These are phyloP conservation scores for Pholiota adiposa DNA, from an alignment of 1,284 basidiomycete genomes.

Conservation along the genomic window DNA sequence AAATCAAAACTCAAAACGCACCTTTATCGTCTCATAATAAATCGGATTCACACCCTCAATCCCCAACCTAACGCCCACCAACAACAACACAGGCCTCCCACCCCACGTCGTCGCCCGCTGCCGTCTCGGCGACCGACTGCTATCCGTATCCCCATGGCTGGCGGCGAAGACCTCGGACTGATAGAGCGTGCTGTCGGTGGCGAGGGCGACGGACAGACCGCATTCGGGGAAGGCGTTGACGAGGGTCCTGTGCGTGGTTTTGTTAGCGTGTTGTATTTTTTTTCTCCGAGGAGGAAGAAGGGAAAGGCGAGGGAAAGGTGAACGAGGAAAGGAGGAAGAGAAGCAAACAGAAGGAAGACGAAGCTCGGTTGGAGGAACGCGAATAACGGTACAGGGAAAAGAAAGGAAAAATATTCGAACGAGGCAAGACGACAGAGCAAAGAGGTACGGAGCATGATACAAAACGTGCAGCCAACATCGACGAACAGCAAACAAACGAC, in stretches of 20 bases:
- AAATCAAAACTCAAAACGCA: slow-evolving; percentile 34
- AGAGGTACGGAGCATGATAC: too few relatives aligned
- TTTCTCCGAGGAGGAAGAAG: too few relatives aligned
- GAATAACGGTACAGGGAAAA: too few relatives aligned
- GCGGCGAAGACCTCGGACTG: slow-evolving; percentile 86
- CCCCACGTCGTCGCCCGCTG: slow-evolving; percentile 65
- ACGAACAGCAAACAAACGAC: too few relatives aligned
- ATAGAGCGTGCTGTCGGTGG: slow-evolving; percentile 85
- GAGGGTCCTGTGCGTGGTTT: too few relatives aligned
- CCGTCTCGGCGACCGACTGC: slow-evolving; percentile 32
- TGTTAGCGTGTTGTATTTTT: too few relatives aligned
- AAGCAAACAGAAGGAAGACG: too few relatives aligned
- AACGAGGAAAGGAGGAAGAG: too few relatives aligned
- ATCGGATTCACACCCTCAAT: slow-evolving; percentile 94
- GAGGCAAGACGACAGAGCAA: background rate
- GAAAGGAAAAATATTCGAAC: background rate
- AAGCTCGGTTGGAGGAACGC: too few relatives aligned
- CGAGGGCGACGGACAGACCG: slow-evolving; percentile 82
- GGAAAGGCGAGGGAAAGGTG: too few relatives aligned
- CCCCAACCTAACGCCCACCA: slow-evolving; percentile 88
- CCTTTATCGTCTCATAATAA: slow-evolving; percentile 95
- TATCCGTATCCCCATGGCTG: slow-evolving; percentile 51
- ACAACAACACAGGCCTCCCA: slow-evolving; percentile 82
- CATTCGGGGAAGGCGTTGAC: slow-evolving; percentile 83
- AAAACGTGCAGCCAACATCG: too few relatives aligned